These are phyloP conservation scores for Linderniella brevidens DNA, from an alignment of 257 asterid species.

Conservation along the genomic window DNA sequence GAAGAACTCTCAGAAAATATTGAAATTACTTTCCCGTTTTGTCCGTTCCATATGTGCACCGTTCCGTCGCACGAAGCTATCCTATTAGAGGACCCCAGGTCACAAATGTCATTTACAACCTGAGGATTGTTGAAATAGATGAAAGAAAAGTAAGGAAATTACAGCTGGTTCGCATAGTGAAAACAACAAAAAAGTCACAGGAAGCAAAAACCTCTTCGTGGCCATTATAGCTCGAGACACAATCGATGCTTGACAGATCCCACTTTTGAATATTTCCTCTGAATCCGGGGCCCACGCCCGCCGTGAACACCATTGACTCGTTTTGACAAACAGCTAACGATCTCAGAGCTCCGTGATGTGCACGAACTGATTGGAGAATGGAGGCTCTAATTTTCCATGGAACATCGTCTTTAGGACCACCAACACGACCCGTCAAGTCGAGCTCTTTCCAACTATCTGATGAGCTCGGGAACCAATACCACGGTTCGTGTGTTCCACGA, in stretches of 20 bases:
- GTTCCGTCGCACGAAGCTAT: constrained; percentile 99
- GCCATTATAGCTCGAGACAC: constrained; percentile 70
- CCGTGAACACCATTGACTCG: constrained; percentile 76
- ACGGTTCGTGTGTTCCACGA: constrained; percentile 52
- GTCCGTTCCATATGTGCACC: constrained; percentile 89
- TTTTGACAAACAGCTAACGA: constrained; percentile 81
- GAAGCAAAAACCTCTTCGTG: constrained; percentile 79
- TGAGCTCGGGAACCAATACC: constrained; percentile 92
- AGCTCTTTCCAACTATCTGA: constrained; percentile 53
- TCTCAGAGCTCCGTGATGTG: constrained; percentile 88
- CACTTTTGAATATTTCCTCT: constrained; percentile 92
- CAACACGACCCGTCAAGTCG: constrained; percentile 58
- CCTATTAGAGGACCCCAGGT: constrained; percentile 62
- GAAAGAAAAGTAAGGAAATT: constrained; percentile 10
- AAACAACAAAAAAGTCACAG: constrained; percentile 5
- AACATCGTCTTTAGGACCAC: constrained; percentile 72
- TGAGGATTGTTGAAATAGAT: constrained; percentile 16
- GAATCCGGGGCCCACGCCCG: constrained; percentile 92
- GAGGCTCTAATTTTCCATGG: constrained; percentile 96
- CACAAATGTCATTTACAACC: constrained; percentile 80
- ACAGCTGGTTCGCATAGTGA: constrained; percentile 5
- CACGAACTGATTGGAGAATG: constrained; percentile 65
- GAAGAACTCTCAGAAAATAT: constrained; percentile 61
- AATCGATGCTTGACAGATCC: constrained; percentile 65
- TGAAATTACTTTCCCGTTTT: constrained; percentile 61